These are phyloP conservation scores for Avena eriantha DNA, from an alignment of 176 grass and related monocot species.

Conservation along the genomic window DNA sequence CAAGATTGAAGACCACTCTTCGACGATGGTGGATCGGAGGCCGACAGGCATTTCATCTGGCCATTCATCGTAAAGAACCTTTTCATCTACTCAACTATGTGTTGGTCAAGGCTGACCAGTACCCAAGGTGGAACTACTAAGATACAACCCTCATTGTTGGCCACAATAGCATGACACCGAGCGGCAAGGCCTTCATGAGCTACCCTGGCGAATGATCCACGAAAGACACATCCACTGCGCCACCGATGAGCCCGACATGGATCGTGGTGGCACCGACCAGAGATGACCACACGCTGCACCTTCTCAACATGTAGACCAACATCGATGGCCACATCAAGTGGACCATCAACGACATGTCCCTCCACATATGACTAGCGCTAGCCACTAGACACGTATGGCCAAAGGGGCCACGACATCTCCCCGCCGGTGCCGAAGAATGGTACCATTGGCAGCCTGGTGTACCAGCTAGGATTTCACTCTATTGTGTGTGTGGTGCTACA, in stretches of 20 bases:
- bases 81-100: conserved; percentile 80
- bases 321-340: conserved; percentile 50
- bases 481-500: conserved; percentile 73
- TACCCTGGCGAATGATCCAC: conserved; percentile 37
- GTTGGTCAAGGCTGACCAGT: conserved; percentile 62
- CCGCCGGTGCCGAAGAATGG: conserved; percentile 33
- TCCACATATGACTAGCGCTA: conserved; percentile 44
- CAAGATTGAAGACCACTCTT: conserved; percentile 66
- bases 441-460: conserved; percentile 48
- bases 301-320: conserved; percentile 68
- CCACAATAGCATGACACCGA: conserved; percentile 45
- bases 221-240: conserved; percentile 15
- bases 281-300: conserved; percentile 50
- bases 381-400: conserved; percentile 57
- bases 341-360: conserved; percentile 73
- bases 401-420: conserved; percentile 43
- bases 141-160: conserved; percentile 51
- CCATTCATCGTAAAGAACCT: conserved; percentile 55
- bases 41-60: conserved; percentile 66
- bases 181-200: conserved; percentile 54
- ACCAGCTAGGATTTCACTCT: conserved; percentile 60
- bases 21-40: conserved; percentile 78
- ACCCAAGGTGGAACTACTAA: conserved; percentile 72
- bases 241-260: conserved; percentile 53
- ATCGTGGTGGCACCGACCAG: conserved; percentile 27